Evolutionary conservation across 179 eudicot genomes (phyloP).

Genomic region (Beta macrorhiza): DNA sequence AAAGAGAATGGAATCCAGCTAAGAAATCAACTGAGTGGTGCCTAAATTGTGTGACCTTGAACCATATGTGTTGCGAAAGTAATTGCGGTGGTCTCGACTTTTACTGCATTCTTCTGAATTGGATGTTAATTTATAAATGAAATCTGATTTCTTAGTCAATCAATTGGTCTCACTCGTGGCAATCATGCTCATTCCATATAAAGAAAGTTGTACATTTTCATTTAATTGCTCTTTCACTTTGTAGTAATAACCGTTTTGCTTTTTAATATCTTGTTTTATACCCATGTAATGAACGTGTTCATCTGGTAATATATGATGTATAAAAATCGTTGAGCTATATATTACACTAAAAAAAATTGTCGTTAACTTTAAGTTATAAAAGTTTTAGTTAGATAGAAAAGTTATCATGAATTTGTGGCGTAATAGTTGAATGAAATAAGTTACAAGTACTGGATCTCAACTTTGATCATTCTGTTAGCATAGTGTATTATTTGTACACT

Average conservation of each 20-base stretch:
- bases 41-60: constrained; percentile 19
- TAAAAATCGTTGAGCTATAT: no score
- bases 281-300: no score
- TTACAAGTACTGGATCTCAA: no score
- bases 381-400: no score
- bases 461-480: no score
- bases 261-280: no score
- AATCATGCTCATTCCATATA: not conserved
- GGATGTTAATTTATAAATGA: not conserved
- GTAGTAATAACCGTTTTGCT: not conserved
- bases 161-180: not conserved
- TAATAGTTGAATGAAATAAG: no score
- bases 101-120: not conserved
- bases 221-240: not conserved
- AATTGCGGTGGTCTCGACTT: not conserved
- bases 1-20: constrained; percentile 30
- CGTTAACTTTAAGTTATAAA: no score
- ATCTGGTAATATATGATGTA: no score
- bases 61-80: constrained; percentile 1
- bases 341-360: no score
- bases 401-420: no score
- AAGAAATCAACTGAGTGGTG: constrained; percentile 31
- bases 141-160: not conserved
- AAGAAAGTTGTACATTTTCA: not conserved
- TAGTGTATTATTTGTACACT: no score